Percentiles rank a stretch among this genome's conserved stretches.
phyloP scores from a whole-genome alignment of 441 rosid genomes.

The Mallotus japonicus region DNA sequence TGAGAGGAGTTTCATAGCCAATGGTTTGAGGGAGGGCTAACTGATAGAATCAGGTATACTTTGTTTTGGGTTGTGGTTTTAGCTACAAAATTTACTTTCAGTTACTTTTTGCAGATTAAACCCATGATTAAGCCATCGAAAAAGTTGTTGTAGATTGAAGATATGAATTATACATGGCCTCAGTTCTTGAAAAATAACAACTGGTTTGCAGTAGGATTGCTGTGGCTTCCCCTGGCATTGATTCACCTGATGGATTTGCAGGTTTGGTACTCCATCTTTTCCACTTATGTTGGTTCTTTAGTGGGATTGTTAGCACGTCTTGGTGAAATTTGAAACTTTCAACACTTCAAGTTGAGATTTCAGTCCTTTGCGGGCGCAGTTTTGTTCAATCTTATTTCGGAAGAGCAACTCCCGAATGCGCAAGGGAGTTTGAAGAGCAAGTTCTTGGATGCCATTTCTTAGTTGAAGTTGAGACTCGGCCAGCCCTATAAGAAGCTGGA shows the following conservation, averaged over 20 bases:
- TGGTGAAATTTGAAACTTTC: slow-evolving; percentile 84
- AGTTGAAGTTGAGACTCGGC: too few species aligned
- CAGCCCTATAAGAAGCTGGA: slow-evolving; percentile 60
- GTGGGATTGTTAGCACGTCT: slow-evolving; percentile 80
- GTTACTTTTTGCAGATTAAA: slow-evolving; percentile 79
- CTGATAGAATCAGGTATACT: slow-evolving; percentile 67
- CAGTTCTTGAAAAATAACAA: slow-evolving; percentile 51
- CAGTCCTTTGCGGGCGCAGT: slow-evolving; percentile 88
- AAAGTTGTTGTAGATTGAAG: slow-evolving; percentile 35
- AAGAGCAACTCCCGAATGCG: slow-evolving; percentile 10
- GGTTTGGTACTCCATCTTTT: slow-evolving; percentile 79
- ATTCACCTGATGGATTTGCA: slow-evolving; percentile 87
- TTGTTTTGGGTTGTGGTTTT: slow-evolving; percentile 71
- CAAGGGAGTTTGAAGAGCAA: too few species aligned
- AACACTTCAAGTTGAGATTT: slow-evolving; percentile 78
- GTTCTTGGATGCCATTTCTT: too few species aligned
- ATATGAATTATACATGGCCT: slow-evolving; percentile 58
- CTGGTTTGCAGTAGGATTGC: slow-evolving; percentile 61
- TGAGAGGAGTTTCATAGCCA: slow-evolving; percentile 74
- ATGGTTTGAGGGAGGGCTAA: slow-evolving; percentile 77
- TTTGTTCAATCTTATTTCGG: slow-evolving; percentile 87
- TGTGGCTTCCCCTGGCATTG: slow-evolving; percentile 81
- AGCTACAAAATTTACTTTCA: slow-evolving; percentile 70
- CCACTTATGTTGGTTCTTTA: slow-evolving; percentile 68
- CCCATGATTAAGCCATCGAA: slow-evolving; percentile 72